Evolutionary conservation across 805 yeast species (phyloP).

Genomic region (Candida endomychidarum): DNA sequence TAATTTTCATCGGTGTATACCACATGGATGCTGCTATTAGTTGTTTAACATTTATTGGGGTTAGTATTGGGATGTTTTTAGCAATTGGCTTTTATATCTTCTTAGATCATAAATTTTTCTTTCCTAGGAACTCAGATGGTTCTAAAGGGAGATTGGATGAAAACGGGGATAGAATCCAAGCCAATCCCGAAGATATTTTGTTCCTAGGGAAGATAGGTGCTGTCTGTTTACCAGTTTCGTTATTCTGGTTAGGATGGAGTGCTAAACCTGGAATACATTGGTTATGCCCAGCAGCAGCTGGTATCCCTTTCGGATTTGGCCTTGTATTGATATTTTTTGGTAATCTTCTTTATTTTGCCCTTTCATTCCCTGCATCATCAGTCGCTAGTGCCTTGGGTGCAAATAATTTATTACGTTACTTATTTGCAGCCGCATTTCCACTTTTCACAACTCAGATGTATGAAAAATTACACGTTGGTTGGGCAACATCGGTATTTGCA

Average conservation of each 20-base stretch:
- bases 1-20: constrained; percentile 67
- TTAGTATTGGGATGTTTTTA: constrained; percentile 62
- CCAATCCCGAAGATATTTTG: constrained; percentile 61
- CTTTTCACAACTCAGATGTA: constrained; percentile 86
- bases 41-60: constrained; percentile 70
- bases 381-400: constrained; percentile 92
- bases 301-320: constrained; percentile 77
- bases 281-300: constrained; percentile 76
- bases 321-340: constrained; percentile 70
- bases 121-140: constrained; percentile 63
- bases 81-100: constrained; percentile 54
- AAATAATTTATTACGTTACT: constrained; percentile 74
- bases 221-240: constrained; percentile 59
- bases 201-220: constrained; percentile 67
- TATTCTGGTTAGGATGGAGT: constrained; percentile 86
- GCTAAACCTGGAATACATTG: constrained; percentile 61
- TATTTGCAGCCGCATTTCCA: constrained; percentile 78
- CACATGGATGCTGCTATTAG: constrained; percentile 58
- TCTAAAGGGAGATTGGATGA: constrained; percentile 54
- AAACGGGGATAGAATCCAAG: constrained; percentile 53
- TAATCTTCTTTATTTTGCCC: constrained; percentile 64
- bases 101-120: constrained; percentile 49
- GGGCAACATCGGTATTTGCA: constrained; percentile 74
- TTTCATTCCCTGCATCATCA: constrained; percentile 69
- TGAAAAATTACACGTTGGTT: constrained; percentile 62